These are phyloP conservation scores for Glycine latifolia DNA, from an alignment of 306 rosid genomes.

Conservation along the genomic window DNA sequence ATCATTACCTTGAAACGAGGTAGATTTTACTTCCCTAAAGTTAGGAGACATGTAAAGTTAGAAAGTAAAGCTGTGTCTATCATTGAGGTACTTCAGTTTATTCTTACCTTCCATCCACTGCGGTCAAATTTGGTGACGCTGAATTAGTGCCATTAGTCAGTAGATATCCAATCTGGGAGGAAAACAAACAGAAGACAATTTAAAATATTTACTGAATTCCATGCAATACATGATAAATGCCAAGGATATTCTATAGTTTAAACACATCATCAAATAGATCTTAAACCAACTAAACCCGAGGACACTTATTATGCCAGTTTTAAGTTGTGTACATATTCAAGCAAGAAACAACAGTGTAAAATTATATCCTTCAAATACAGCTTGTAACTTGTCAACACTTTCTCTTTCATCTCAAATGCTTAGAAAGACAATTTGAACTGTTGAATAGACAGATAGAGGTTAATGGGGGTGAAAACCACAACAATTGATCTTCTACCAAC, in stretches of 20 bases:
- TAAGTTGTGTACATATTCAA: background rate
- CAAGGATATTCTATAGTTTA: slow-evolving; percentile 34
- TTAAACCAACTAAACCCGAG: slow-evolving; percentile 1
- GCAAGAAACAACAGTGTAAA: background rate
- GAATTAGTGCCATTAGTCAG: slow-evolving; percentile 45
- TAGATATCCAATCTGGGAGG: slow-evolving; percentile 62
- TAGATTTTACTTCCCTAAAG: background rate
- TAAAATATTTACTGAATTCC: slow-evolving; percentile 23
- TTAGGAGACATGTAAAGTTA: background rate
- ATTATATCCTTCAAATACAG: background rate
- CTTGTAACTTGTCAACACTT: background rate
- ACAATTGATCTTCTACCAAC: background rate
- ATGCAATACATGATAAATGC: background rate
- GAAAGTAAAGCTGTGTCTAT: background rate
- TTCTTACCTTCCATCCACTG: slow-evolving; percentile 64
- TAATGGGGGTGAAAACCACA: no score
- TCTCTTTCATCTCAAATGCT: slow-evolving; percentile 3
- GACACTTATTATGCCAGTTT: background rate
- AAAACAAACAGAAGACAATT: slow-evolving; percentile 28
- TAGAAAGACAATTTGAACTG: background rate
- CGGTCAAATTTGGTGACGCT: slow-evolving; percentile 46
- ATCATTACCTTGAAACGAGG: slow-evolving; percentile 11
- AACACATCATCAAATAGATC: slow-evolving; percentile 19
- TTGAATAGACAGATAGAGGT: no score
- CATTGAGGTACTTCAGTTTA: slow-evolving; percentile 9